A percentile compares a stretch with the other conserved stretches of the same genome.
Conservation (phyloP, 495 filamentous ascomycete species). For the Xylaria intraflava region DNA sequence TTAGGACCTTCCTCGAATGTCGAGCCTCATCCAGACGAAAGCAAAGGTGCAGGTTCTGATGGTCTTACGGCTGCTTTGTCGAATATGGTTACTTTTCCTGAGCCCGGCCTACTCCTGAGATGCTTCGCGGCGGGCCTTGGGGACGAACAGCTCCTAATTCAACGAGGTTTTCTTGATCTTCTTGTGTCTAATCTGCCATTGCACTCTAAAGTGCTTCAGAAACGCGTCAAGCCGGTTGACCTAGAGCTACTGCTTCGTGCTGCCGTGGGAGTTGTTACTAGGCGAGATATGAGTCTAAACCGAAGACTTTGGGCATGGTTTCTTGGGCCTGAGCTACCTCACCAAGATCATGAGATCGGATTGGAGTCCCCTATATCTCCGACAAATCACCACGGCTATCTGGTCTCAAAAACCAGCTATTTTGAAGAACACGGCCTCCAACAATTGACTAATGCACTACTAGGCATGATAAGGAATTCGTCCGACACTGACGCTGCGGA, state of each 20-base stretch:
- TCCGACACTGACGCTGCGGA: slow-evolving; percentile 53
- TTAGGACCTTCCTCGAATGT: slow-evolving; percentile 44
- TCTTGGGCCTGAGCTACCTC: slow-evolving; percentile 68
- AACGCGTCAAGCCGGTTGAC: slow-evolving; percentile 61
- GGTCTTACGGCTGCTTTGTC: slow-evolving; percentile 42
- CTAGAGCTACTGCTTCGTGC: slow-evolving; percentile 74
- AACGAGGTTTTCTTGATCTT: slow-evolving; percentile 88
- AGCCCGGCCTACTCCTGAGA: slow-evolving; percentile 82
- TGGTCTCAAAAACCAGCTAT: slow-evolving; percentile 55
- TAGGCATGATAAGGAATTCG: slow-evolving; percentile 62
- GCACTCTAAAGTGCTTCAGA: slow-evolving; percentile 76
- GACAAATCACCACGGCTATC: slow-evolving; percentile 36
- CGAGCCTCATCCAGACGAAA: slow-evolving; percentile 14
- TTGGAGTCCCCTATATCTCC: slow-evolving; percentile 44
- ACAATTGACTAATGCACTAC: slow-evolving; percentile 64
- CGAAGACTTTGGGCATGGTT: slow-evolving; percentile 95
- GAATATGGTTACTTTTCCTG: slow-evolving; percentile 77
- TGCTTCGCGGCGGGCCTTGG: slow-evolving; percentile 86
- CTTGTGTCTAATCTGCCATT: slow-evolving; percentile 86
- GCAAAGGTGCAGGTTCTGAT: slow-evolving; percentile 19
- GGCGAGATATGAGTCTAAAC: slow-evolving; percentile 95
- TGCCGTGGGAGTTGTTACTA: slow-evolving; percentile 73
- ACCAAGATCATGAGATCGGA: slow-evolving; percentile 39
- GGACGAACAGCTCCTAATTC: slow-evolving; percentile 85
- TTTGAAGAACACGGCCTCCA: slow-evolving; percentile 73